Conservation (phyloP, 345 rosid genomes). For the Anacardium occidentale region DNA sequence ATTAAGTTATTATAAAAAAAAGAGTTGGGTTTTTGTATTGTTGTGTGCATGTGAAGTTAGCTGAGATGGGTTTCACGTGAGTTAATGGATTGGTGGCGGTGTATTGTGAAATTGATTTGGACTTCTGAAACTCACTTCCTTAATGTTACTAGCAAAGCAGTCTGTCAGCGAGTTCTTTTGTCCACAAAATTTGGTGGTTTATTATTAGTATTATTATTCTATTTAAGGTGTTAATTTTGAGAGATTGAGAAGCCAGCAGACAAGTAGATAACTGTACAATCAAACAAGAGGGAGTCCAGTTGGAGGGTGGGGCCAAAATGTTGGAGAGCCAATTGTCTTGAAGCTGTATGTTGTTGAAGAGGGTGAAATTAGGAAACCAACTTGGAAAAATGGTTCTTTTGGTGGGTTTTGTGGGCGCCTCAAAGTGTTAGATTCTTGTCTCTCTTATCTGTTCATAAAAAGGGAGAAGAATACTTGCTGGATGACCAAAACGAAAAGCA, state of each 20-base stretch:
- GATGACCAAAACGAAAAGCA: neutral
- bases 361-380: neutral
- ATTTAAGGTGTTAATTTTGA: neutral
- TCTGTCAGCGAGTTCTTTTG: neutral
- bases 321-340: neutral
- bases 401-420: conserved; percentile 1
- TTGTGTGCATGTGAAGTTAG: conserved; percentile 25
- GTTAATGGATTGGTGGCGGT: conserved; percentile 16
- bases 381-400: conserved; percentile 1
- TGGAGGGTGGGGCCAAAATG: neutral
- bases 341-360: neutral
- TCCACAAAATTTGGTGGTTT: no score
- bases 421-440: conserved; percentile 18
- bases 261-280: neutral
- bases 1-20: neutral
- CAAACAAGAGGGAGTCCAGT: neutral
- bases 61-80: conserved; percentile 14
- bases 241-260: no score
- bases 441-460: neutral
- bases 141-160: neutral
- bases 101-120: conserved; percentile 7
- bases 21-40: conserved; percentile 12
- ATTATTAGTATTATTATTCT: no score
- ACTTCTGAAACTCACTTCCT: neutral
- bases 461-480: conserved; percentile 17